A percentile compares a stretch with the other conserved stretches of the same genome.
phyloP scores from a whole-genome alignment of 2,329 filamentous ascomycete genomes.

The Ascochyta clinopodiicola region DNA sequence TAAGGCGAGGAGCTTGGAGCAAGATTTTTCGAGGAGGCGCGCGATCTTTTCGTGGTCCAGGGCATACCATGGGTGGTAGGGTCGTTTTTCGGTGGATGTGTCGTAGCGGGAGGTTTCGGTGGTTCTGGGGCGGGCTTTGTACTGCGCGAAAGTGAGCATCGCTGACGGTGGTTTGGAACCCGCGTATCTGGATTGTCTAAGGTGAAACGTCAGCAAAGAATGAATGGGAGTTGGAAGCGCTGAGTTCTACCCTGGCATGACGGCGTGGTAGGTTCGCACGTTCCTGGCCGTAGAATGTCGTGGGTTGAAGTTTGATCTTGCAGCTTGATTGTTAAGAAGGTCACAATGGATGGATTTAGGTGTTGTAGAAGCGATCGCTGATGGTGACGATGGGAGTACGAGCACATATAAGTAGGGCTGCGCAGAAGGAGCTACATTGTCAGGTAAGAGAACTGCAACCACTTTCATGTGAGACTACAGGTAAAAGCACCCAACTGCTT shows the following conservation, averaged over 20 bases:
- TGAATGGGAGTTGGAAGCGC: background rate
- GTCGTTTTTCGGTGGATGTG: background rate
- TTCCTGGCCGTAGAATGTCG: no score
- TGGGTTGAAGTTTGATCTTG: no score
- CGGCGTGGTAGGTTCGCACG: background rate
- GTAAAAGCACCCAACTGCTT: no score
- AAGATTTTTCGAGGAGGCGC: background rate
- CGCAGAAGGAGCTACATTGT: background rate
- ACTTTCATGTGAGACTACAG: no score
- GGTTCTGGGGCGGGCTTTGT: background rate
- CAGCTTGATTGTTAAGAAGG: no score
- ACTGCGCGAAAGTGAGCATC: background rate
- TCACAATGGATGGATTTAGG: no score
- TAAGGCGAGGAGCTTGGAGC: background rate
- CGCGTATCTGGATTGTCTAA: background rate
- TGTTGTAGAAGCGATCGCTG: no score
- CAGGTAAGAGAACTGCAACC: background rate
- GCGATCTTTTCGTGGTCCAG: conserved; percentile 5
- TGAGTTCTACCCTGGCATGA: background rate
- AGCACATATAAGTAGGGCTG: no score
- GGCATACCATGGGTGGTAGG: conserved; percentile 10
- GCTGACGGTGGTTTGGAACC: background rate
- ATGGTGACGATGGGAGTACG: no score
- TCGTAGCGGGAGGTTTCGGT: background rate
- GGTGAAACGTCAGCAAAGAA: background rate